Evolutionary conservation across 257 asterid species (phyloP).

Genomic region (Jacaranda copaia): DNA sequence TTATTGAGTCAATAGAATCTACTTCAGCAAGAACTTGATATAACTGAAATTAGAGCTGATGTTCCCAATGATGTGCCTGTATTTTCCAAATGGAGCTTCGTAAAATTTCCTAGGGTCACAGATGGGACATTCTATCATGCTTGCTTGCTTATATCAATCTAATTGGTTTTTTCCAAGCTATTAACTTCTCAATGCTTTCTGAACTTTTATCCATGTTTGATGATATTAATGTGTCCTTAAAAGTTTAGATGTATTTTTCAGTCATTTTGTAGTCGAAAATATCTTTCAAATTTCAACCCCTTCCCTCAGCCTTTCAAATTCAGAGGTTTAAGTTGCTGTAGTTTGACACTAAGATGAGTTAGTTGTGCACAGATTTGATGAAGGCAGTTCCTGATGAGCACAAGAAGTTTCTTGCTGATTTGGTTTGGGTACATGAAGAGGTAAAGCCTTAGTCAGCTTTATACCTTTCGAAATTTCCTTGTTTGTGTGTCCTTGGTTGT

Average conservation of each 20-base stretch:
- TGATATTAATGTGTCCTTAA: too few relatives aligned
- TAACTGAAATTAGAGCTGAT: too few relatives aligned
- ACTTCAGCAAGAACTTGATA: too few relatives aligned
- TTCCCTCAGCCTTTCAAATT: not conserved
- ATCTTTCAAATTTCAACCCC: not conserved
- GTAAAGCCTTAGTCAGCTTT: constrained; percentile 36
- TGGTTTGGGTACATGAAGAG: constrained; percentile 98
- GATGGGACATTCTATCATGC: too few relatives aligned
- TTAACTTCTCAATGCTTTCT: not conserved
- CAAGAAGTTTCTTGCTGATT: constrained; percentile 83
- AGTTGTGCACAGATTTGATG: constrained; percentile 58
- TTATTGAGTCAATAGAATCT: too few relatives aligned
- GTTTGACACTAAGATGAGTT: constrained; percentile 25
- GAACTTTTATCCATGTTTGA: not conserved
- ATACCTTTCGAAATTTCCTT: not conserved
- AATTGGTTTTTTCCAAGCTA: too few relatives aligned
- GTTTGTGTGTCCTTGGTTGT: not conserved
- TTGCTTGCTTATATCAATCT: too few relatives aligned
- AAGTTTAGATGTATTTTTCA: constrained; percentile 1
- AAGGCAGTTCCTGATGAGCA: constrained; percentile 86
- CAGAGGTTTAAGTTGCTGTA: not conserved
- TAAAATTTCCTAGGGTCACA: too few relatives aligned
- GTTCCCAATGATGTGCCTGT: too few relatives aligned
- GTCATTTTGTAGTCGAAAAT: not conserved
- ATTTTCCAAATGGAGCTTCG: too few relatives aligned